Conservation (phyloP, 2,329 filamentous ascomycete species). For the Colletotrichum sp. region DNA sequence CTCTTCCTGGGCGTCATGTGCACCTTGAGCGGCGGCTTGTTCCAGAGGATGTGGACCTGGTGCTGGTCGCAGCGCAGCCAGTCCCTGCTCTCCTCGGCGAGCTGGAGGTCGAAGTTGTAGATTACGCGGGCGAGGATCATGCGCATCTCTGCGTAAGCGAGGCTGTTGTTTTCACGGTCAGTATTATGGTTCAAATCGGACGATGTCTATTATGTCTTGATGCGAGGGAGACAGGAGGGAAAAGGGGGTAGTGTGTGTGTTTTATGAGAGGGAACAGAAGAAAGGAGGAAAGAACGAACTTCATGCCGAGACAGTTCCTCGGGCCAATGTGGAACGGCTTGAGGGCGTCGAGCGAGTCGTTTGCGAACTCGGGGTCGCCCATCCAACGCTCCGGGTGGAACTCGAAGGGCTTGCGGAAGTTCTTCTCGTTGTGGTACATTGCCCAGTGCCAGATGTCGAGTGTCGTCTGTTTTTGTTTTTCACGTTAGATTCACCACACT, state of each 20-base stretch:
- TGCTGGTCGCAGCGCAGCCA: constrained; percentile 3
- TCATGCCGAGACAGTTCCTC: constrained; percentile 12
- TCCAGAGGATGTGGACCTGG: background rate
- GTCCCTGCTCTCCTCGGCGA: background rate
- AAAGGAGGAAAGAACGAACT: background rate
- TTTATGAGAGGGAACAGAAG: background rate
- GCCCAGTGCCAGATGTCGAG: constrained; percentile 50
- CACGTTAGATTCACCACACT: too few species aligned
- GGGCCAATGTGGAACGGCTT: constrained; percentile 14
- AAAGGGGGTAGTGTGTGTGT: background rate
- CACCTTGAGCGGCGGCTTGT: constrained; percentile 11
- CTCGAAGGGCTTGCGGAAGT: constrained; percentile 48
- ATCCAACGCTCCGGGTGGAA: constrained; percentile 53
- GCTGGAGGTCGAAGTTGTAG: constrained; percentile 13
- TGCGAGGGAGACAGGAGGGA: background rate
- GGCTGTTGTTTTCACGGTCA: background rate
- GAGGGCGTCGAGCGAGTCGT: constrained; percentile 11
- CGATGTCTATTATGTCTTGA: background rate
- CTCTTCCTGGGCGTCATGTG: constrained; percentile 6
- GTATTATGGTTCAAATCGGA: too few species aligned
- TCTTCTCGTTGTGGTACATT: constrained; percentile 44
- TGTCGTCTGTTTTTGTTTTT: constrained; percentile 34
- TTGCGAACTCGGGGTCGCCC: constrained; percentile 6
- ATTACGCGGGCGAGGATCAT: constrained; percentile 6
- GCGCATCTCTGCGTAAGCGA: constrained; percentile 18